Percentiles rank a stretch among this genome's conserved stretches.
Evolutionary conservation across 305 asterid species (phyloP).

Genomic region (Ajuga reptans): DNA sequence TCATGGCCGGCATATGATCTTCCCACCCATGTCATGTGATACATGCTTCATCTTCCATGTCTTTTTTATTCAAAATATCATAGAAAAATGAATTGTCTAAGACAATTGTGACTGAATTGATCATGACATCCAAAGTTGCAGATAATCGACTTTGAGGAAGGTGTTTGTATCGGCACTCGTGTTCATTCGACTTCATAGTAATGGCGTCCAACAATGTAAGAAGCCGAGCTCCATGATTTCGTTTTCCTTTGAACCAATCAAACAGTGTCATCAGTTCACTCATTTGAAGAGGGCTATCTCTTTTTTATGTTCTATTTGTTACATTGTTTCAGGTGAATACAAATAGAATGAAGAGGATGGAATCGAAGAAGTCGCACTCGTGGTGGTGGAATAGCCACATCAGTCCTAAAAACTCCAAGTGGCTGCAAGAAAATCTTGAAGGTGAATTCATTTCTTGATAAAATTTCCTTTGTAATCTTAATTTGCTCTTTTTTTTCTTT

Average conservation of each 20-base stretch:
- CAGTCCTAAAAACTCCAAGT: slow-evolving; percentile 60
- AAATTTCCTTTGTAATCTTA: neutral
- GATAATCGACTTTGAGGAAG: slow-evolving; percentile 1
- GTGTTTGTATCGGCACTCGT: neutral
- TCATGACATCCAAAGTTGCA: slow-evolving; percentile 8
- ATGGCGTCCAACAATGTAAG: slow-evolving; percentile 45
- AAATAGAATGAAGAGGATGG: slow-evolving; percentile 37
- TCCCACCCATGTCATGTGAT: neutral
- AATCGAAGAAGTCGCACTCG: slow-evolving; percentile 50
- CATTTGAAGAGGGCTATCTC: no score
- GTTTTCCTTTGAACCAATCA: neutral
- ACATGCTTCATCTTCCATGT: neutral
- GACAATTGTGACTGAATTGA: neutral
- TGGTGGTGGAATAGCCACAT: slow-evolving; percentile 89
- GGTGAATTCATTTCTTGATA: slow-evolving; percentile 25
- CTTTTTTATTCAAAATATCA: neutral
- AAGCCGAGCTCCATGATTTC: neutral
- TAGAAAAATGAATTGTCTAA: neutral
- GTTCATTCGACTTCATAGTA: slow-evolving; percentile 14
- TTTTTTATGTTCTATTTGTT: neutral
- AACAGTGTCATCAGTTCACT: neutral
- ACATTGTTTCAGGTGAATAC: slow-evolving; percentile 35
- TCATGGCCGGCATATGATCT: no score
- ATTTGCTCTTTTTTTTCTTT: neutral
- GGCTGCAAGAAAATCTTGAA: slow-evolving; percentile 68